Evolutionary conservation across 768 basidiomycete species (phyloP), one percentile per base, ranked within the genome.

Genomic region (Steccherinum ochraceum): DNA sequence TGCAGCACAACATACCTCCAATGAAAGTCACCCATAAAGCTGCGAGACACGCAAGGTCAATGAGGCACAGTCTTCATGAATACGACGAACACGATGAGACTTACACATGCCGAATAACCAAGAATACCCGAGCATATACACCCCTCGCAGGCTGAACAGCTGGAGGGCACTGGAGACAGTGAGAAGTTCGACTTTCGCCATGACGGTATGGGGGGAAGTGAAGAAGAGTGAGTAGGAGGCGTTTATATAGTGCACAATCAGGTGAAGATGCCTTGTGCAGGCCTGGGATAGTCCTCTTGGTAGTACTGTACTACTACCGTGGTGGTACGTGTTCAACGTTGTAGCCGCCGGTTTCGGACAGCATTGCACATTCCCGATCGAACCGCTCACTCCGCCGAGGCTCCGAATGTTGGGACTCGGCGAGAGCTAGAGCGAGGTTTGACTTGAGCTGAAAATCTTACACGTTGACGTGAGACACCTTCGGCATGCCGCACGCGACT

Each of bases 41-140:
- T 69, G 49, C 13, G 39, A 24, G 24, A 7, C 19, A 5, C 27
- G 24, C n/a, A 39, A 57, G 25, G 41, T 7, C 25, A 25, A 25
- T 27, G 30, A 20, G 40, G 20, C n/a, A 45, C 41, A 23, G 16
- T 10, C 4, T 10, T 3, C 20, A 35, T 35, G 7, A 35, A 35
- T 16, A 16, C n/a, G 16, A 35, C 16, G 30, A 35, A 35, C 16
- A 30, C 13, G 24, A 19, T 47, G 12, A 43, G 26, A 75, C 80
- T 67, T 62, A 83, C 84, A 81, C 84, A 83, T 84, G 52, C 84
- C 84, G 64, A 80, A 81, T 24, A 84, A 63, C 77, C 79, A 83
- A 11, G 71, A 71, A 67, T 80, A 85, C n/a, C 70, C 76, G 23
- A 83, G 53, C 23, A 79, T 61, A 55, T 85, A 84, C 3, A 75